phyloP scores from a whole-genome alignment of 305 asterid species.

The Caryopteris hybrid region DNA sequence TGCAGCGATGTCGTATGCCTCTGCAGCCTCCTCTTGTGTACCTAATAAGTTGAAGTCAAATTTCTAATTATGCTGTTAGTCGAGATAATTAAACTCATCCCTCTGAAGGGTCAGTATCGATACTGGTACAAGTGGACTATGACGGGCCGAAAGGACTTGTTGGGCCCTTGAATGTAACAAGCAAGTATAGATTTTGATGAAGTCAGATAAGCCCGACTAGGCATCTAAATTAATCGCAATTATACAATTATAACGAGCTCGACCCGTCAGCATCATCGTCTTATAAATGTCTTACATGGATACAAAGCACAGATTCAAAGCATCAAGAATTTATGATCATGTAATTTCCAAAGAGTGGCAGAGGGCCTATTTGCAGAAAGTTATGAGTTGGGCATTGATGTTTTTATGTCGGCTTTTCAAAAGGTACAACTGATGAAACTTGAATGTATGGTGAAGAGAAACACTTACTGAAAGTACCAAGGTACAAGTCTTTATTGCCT shows the following conservation, averaged over 20 bases:
- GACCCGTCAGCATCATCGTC: too few relatives aligned
- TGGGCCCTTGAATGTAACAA: neutral
- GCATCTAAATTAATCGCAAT: too few relatives aligned
- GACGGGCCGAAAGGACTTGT: neutral
- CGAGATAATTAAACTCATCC: too few relatives aligned
- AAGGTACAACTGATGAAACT: slow-evolving; percentile 13
- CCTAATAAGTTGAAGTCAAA: slow-evolving; percentile 31
- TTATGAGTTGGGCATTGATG: slow-evolving; percentile 18
- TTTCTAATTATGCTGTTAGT: neutral
- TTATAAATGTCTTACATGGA: neutral
- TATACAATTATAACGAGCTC: too few relatives aligned
- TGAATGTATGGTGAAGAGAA: neutral
- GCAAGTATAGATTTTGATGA: too few relatives aligned
- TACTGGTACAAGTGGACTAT: neutral
- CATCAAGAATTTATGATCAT: neutral
- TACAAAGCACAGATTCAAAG: neutral
- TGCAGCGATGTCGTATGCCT: slow-evolving; percentile 83
- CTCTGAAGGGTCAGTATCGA: too few relatives aligned
- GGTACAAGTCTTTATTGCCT: slow-evolving; percentile 96
- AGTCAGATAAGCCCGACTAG: too few relatives aligned
- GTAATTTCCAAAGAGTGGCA: neutral
- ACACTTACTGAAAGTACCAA: slow-evolving; percentile 86
- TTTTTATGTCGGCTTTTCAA: slow-evolving; percentile 2
- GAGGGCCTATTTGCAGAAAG: slow-evolving; percentile 6
- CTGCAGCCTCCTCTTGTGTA: slow-evolving; percentile 91